A percentile compares a stretch with the other conserved stretches of the same genome.
These are phyloP conservation scores for Meripilus lineatus DNA, from an alignment of 1,284 basidiomycete genomes.

Conservation along the genomic window DNA sequence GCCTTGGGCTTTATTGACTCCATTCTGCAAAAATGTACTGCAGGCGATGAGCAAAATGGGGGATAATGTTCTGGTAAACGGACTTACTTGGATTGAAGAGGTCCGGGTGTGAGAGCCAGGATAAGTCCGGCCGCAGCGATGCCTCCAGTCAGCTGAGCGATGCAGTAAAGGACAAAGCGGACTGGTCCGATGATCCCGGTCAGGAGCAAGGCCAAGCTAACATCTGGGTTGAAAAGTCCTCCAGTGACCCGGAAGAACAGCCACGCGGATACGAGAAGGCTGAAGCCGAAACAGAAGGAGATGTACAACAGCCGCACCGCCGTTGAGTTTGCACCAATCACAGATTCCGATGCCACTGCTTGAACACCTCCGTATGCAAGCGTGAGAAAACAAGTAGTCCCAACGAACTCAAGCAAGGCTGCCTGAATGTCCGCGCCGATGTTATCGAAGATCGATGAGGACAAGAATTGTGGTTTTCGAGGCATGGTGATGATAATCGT, in stretches of 20 bases:
- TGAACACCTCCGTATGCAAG: constrained; percentile 60
- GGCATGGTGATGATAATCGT: no score
- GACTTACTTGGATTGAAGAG: constrained; percentile 51
- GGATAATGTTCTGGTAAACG: background rate
- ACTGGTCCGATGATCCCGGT: constrained; percentile 55
- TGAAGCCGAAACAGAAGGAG: constrained; percentile 59
- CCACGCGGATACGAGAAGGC: constrained; percentile 66
- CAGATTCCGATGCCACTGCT: constrained; percentile 27
- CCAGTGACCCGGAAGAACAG: constrained; percentile 73
- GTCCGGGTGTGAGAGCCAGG: constrained; percentile 55
- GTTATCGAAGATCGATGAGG: constrained; percentile 12
- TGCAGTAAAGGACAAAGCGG: constrained; percentile 56
- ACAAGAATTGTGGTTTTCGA: no score
- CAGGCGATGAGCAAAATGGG: constrained; percentile 4
- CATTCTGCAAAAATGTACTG: constrained; percentile 42
- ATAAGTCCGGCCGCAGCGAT: constrained; percentile 60
- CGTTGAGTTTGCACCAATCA: constrained; percentile 23
- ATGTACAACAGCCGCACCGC: constrained; percentile 53
- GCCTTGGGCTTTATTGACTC: constrained; percentile 48
- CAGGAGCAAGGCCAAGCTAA: constrained; percentile 59
- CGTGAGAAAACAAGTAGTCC: constrained; percentile 56
- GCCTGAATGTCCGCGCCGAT: constrained; percentile 37
- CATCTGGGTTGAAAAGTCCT: constrained; percentile 67
- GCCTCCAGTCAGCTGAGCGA: constrained; percentile 61
- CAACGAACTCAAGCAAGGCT: constrained; percentile 49